Percentiles rank a stretch among this genome's conserved stretches.
phyloP scores from a whole-genome alignment of 352 stramenopile genomes.

The Phytophthora sansomeana region DNA sequence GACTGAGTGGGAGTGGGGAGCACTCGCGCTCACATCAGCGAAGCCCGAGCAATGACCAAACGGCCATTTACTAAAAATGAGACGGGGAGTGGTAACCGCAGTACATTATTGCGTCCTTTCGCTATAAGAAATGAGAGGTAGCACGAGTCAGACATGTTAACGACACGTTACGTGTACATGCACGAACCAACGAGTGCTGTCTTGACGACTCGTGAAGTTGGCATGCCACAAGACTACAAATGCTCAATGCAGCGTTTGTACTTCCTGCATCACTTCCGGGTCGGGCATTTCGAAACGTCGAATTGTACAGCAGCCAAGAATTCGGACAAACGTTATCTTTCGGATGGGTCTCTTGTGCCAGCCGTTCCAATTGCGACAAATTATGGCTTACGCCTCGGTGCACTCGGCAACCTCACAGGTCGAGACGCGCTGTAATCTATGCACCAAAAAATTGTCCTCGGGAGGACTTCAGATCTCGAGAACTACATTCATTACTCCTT shows the following conservation, averaged over 20 bases:
- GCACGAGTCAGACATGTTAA: background rate
- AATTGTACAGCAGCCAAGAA: slow-evolving; percentile 4
- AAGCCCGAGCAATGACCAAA: slow-evolving; percentile 5
- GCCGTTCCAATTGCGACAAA: slow-evolving; percentile 23
- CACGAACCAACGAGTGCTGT: no score
- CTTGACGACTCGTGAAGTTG: no score
- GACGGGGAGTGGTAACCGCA: background rate
- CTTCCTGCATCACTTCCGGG: background rate
- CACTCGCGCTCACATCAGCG: slow-evolving; percentile 26
- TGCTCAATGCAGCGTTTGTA: background rate
- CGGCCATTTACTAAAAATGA: background rate
- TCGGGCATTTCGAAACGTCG: slow-evolving; percentile 3
- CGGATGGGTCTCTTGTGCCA: slow-evolving; percentile 11
- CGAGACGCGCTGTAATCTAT: no score
- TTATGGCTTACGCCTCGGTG: slow-evolving; percentile 7
- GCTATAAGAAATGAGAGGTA: slow-evolving; percentile 19
- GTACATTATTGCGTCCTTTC: slow-evolving; percentile 19
- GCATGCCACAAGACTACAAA: no score
- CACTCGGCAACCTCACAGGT: slow-evolving; percentile 5
- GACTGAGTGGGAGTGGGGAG: slow-evolving; percentile 57
- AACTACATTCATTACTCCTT: background rate
- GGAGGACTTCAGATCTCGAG: background rate
- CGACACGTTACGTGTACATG: background rate
- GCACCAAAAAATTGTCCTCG: no score
- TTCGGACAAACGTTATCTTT: slow-evolving; percentile 9